Conservation (phyloP, 176 grass and related monocot genomes). For the Zea luxurians region DNA sequence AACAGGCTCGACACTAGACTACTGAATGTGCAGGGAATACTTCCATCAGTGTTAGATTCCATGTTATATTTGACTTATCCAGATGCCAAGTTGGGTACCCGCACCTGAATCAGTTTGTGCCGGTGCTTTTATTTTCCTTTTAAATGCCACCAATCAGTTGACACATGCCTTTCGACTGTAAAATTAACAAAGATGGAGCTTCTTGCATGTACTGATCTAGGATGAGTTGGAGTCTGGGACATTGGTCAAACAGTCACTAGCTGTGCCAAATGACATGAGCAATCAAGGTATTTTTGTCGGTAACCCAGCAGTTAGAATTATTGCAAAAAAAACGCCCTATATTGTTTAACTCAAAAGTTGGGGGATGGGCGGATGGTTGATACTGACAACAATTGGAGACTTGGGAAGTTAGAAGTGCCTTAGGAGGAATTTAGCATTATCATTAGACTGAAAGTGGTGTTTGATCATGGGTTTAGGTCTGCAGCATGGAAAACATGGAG, state of each 20-base stretch:
- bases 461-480: conserved; percentile 9
- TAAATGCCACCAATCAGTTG: background rate
- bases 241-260: background rate
- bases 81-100: background rate
- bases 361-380: background rate
- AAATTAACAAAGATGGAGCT: background rate
- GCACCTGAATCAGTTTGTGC: background rate
- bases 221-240: background rate
- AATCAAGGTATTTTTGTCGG: background rate
- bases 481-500: background rate
- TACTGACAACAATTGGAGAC: background rate
- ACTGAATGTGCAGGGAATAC: background rate
- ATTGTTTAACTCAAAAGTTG: background rate
- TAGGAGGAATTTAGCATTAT: background rate
- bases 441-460: conserved; percentile 3
- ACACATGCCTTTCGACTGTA: background rate
- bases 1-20: background rate
- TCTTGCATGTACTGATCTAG: background rate
- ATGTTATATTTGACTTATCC: background rate
- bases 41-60: background rate
- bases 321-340: background rate
- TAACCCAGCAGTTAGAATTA: background rate
- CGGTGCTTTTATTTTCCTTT: background rate
- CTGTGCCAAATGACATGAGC: background rate
- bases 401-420: background rate